Conservation (phyloP, 352 stramenopile species). For the Globisporangium perplexum region DNA sequence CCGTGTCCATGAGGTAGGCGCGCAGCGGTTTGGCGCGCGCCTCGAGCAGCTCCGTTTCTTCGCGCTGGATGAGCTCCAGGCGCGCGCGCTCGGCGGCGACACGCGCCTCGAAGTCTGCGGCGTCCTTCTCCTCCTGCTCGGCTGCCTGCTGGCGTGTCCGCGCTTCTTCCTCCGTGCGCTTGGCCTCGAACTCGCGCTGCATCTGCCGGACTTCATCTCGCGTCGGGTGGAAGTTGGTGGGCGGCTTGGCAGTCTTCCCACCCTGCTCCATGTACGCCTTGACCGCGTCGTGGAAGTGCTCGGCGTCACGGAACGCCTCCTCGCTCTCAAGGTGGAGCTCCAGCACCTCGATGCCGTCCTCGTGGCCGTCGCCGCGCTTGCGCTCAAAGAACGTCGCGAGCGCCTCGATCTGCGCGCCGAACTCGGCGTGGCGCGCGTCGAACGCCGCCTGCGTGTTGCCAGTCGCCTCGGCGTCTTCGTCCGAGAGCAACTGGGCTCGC, state of each 20-base stretch:
- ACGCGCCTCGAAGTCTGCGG: conserved; percentile 30
- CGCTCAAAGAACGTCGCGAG: conserved; percentile 64
- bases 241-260: conserved; percentile 29
- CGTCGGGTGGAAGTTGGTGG: conserved; percentile 83
- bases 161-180: conserved; percentile 39
- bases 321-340: conserved; percentile 50
- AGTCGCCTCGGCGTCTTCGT: conserved; percentile 46
- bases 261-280: conserved; percentile 75
- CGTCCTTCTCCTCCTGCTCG: conserved; percentile 54
- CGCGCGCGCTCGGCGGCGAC: conserved; percentile 51
- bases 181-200: conserved; percentile 34
- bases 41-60: conserved; percentile 79
- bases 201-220: conserved; percentile 48
- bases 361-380: not conserved
- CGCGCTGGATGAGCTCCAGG: conserved; percentile 65
- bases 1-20: conserved; percentile 80
- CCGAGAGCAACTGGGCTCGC: conserved; percentile 43
- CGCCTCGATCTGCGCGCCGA: conserved; percentile 38
- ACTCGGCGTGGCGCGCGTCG: conserved; percentile 37
- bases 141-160: conserved; percentile 23
- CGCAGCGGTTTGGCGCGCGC: conserved; percentile 72
- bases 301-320: conserved; percentile 31
- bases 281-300: conserved; percentile 38
- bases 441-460: conserved; percentile 66
- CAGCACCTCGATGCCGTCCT: conserved; percentile 54